Base-by-base conservation (phyloP, 2,329 filamentous ascomycete genomes). In the Trichoderma sp. region DNA sequence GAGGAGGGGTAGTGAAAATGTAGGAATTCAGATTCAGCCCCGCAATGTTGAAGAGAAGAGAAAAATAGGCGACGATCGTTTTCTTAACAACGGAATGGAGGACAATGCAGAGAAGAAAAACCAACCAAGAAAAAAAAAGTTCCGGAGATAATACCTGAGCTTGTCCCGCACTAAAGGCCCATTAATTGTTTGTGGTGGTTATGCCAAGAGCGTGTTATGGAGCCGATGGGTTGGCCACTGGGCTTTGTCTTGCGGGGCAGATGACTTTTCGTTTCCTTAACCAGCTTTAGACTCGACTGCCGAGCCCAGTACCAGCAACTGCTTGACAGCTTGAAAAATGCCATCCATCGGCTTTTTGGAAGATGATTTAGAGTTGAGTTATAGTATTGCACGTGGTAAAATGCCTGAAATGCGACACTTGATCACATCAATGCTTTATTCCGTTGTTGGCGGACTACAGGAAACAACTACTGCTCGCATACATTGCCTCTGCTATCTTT, bases 131-230 rank as follows among this genome's bases (percentile, higher is more conserved):
- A 54, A 54, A 66, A 58, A 66, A 59, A 58, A 59, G 5, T n/a
- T 21, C 54, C 52, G 54, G 63, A 58, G 63, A 66, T 59, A 66
- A 49, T 58, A 46, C 28, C 11, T 66, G 54, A 59, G 63, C 39
- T 43, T 66, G 63, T 66, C 54, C 63, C 63, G 54, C 63, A 66
- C 63, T 66, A 66, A 66, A 51, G 46, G 30, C 30, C 52, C n/a
- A 43, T 43, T 39, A 64, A 64, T 39, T 43, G 46, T 30, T 55
- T 64, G 49, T 66, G 52, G 63, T 58, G 52, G 63, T 66, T 66
- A 28, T 56, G 24, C 51, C 51, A 55, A 28, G 39, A 43, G 39
- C 39, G 39, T 43, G 30, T 56, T 37, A 37, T 37, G 34, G 30
- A 54, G 21, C 26, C 51, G 14, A 30, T 34, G 54, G 54, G 54